Conservation (phyloP, 1,139 yeast genomes). For the Sugiyamaella sp. region DNA sequence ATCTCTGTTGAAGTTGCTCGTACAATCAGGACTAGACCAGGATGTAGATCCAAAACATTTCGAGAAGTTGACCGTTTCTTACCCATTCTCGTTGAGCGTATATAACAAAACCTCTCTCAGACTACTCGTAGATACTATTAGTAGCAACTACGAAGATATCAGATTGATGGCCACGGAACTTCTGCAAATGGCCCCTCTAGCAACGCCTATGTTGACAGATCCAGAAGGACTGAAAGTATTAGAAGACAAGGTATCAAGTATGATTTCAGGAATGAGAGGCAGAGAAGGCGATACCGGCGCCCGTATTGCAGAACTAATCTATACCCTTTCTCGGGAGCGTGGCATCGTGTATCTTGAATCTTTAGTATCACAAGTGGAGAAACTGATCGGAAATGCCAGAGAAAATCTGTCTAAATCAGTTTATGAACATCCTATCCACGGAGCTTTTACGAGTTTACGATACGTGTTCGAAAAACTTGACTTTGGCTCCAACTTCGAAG, state of each 20-base stretch:
- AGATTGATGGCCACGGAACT: constrained; percentile 56
- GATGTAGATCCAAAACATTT: constrained; percentile 43
- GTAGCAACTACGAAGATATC: constrained; percentile 77
- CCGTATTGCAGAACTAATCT: constrained; percentile 55
- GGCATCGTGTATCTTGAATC: constrained; percentile 21
- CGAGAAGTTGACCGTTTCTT: constrained; percentile 47
- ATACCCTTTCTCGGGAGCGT: constrained; percentile 35
- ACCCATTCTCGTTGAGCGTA: constrained; percentile 52
- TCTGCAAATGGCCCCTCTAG: constrained; percentile 53
- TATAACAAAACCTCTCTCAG: constrained; percentile 48
- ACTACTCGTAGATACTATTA: constrained; percentile 59
- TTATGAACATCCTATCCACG: constrained; percentile 59
- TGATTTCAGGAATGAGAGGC: constrained; percentile 62
- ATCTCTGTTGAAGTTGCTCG: constrained; percentile 52
- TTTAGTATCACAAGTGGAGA: constrained; percentile 42
- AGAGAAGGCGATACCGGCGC: constrained; percentile 86
- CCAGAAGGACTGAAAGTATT: constrained; percentile 39
- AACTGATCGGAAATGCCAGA: constrained; percentile 39
- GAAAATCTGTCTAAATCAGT: constrained; percentile 49
- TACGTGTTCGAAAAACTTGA: constrained; percentile 47
- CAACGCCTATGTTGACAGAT: constrained; percentile 35
- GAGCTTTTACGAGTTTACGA: constrained; percentile 60
- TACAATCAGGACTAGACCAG: constrained; percentile 60
- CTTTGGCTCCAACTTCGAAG: constrained; percentile 20
- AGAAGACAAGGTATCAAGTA: constrained; percentile 45